Conservation (phyloP, 495 filamentous ascomycete genomes). For the Neurospora sp. region DNA sequence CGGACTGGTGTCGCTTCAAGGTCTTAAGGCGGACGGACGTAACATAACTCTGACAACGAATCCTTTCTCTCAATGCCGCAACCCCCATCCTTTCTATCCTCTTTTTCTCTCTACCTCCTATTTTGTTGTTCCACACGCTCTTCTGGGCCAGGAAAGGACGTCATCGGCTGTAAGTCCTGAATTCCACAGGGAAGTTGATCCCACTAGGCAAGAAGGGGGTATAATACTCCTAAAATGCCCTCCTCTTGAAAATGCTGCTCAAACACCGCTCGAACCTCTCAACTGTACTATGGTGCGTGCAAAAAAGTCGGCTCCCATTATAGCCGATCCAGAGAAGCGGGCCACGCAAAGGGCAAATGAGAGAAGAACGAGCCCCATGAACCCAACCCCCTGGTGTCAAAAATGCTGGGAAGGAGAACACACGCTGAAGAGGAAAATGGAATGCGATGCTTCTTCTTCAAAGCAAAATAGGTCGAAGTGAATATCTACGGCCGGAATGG, state of each 20-base stretch:
- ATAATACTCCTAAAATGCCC: slow-evolving; percentile 11
- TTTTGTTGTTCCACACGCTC: background rate
- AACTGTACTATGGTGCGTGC: background rate
- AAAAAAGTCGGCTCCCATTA: background rate
- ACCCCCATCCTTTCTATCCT: background rate
- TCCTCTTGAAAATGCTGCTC: background rate
- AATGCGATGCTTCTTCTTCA: background rate
- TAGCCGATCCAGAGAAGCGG: background rate
- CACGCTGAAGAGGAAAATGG: slow-evolving; percentile 8
- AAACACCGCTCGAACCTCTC: background rate
- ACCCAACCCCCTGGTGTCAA: background rate
- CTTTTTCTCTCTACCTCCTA: background rate
- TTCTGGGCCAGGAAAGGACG: background rate
- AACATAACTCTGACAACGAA: background rate
- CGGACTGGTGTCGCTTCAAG: background rate
- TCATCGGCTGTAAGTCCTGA: background rate
- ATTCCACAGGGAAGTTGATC: background rate
- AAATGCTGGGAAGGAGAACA: slow-evolving; percentile 2
- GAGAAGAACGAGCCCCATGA: background rate
- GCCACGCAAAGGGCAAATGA: background rate
- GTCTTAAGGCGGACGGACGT: background rate
- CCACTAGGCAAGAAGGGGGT: slow-evolving; percentile 7
- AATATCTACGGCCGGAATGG: slow-evolving; percentile 13
- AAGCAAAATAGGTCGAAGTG: background rate
- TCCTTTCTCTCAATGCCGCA: background rate